phyloP scores from a whole-genome alignment of 768 basidiomycete genomes.

The Phanerochaete sordida region DNA sequence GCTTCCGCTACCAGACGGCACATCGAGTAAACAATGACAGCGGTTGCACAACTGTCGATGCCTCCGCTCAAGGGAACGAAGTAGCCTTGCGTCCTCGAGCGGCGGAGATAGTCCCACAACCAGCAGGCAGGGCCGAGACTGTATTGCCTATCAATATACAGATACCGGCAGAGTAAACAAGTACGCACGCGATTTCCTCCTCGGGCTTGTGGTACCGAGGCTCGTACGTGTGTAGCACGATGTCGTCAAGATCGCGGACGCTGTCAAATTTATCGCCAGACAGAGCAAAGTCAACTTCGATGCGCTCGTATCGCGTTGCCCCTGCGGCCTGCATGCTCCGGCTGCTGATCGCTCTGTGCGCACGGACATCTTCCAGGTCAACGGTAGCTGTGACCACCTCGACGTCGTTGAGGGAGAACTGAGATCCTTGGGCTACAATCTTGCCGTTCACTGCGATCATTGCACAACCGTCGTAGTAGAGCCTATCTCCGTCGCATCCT shows the following conservation, averaged over 20 bases:
- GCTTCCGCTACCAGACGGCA: constrained; percentile 87
- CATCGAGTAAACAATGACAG: constrained; percentile 96
- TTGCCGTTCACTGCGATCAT: constrained; percentile 95
- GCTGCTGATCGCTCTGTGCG: constrained; percentile 81
- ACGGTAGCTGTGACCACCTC: constrained; percentile 96
- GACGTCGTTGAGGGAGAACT: constrained; percentile 94
- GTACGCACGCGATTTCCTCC: constrained; percentile 92
- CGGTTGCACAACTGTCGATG: constrained; percentile 96
- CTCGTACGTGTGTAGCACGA: constrained; percentile 29
- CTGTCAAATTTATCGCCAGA: constrained; percentile 73
- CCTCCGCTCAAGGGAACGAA: constrained; percentile 95
- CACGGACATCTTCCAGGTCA: constrained; percentile 94
- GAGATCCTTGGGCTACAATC: constrained; percentile 91
- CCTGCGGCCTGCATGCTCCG: constrained; percentile 87
- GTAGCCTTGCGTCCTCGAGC: constrained; percentile 92
- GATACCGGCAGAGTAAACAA: not conserved
- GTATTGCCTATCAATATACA: constrained; percentile 1
- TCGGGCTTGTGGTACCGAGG: constrained; percentile 83
- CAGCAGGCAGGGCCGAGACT: constrained; percentile 98
- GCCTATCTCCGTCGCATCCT: constrained; percentile 96
- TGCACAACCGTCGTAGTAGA: constrained; percentile 97
- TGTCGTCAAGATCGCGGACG: constrained; percentile 32
- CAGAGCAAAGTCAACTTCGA: constrained; percentile 78
- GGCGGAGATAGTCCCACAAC: constrained; percentile 99
- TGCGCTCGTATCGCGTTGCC: constrained; percentile 72